Percentiles rank a stretch among this genome's conserved stretches.
Evolutionary conservation across 2,329 filamentous ascomycete species (phyloP).

Genomic region (Aureobasidium sp.): DNA sequence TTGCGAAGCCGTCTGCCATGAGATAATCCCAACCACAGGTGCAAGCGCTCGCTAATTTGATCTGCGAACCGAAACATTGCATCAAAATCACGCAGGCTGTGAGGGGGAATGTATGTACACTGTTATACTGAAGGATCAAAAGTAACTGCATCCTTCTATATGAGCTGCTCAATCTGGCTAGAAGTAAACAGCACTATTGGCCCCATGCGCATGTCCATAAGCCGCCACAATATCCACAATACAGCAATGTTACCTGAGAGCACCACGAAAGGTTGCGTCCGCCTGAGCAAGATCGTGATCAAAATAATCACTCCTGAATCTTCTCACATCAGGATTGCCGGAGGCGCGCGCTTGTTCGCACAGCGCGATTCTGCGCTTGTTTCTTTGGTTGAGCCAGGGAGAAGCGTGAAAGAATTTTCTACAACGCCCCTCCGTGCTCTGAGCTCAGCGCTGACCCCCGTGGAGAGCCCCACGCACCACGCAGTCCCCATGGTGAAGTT

Average conservation of each 20-base stretch:
- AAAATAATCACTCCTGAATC: not conserved
- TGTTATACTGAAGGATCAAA: slow-evolving; percentile 8
- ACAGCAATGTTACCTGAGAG: not conserved
- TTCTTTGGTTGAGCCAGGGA: not conserved
- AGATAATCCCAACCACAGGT: not conserved
- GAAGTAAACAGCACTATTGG: not conserved
- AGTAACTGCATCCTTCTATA: slow-evolving; percentile 4
- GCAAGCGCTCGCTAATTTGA: not conserved
- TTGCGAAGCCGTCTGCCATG: not conserved
- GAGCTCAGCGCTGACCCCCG: not conserved
- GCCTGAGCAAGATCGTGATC: not conserved
- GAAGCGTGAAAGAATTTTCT: slow-evolving; percentile 9
- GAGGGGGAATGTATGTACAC: not conserved
- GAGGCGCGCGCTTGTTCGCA: slow-evolving; percentile 3
- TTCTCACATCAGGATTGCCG: not conserved
- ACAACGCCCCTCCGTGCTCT: not conserved
- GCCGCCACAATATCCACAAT: not conserved
- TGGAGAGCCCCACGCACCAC: slow-evolving; percentile 13
- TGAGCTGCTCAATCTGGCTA: not conserved
- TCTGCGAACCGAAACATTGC: not conserved
- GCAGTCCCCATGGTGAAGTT: slow-evolving; percentile 7
- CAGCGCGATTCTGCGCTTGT: not conserved
- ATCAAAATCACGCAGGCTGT: not conserved
- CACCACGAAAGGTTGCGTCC: not conserved
- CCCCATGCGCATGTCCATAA: not conserved